Percentiles rank a stretch among this genome's conserved stretches.
These are phyloP conservation scores for Thozetella sp. DNA, from an alignment of 495 filamentous ascomycete genomes.

Conservation along the genomic window DNA sequence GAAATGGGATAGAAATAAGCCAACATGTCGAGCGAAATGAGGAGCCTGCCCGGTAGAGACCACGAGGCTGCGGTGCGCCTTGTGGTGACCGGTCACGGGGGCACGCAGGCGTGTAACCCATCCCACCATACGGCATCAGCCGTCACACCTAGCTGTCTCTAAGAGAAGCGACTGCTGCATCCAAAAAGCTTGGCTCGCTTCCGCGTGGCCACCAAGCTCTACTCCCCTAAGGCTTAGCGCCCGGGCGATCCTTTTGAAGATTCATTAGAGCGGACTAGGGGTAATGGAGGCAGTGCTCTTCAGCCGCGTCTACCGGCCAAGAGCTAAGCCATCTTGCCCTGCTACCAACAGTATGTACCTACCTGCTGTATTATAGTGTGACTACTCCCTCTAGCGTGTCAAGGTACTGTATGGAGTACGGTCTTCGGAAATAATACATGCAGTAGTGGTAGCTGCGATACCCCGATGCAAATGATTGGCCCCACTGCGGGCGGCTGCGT, in stretches of 20 bases:
- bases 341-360: too few relatives aligned
- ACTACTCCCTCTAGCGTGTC: too few relatives aligned
- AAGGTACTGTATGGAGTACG: too few relatives aligned
- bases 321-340: too few relatives aligned
- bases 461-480: too few relatives aligned
- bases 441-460: too few relatives aligned
- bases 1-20: neutral
- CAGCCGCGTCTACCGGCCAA: neutral
- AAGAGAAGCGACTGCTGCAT: too few relatives aligned
- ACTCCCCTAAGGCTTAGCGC: neutral
- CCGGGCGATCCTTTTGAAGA: neutral
- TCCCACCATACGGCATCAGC: too few relatives aligned
- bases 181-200: neutral
- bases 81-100: neutral
- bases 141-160: too few relatives aligned
- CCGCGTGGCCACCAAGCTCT: neutral
- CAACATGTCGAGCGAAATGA: neutral
- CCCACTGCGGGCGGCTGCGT: too few relatives aligned
- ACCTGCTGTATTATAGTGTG: too few relatives aligned
- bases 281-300: slow-evolving; percentile 7
- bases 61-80: neutral
- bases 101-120: neutral
- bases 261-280: neutral
- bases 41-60: neutral
- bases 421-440: too few relatives aligned